Conservation (phyloP, 2,329 filamentous ascomycete genomes). For the Metarhizium robertsii region DNA sequence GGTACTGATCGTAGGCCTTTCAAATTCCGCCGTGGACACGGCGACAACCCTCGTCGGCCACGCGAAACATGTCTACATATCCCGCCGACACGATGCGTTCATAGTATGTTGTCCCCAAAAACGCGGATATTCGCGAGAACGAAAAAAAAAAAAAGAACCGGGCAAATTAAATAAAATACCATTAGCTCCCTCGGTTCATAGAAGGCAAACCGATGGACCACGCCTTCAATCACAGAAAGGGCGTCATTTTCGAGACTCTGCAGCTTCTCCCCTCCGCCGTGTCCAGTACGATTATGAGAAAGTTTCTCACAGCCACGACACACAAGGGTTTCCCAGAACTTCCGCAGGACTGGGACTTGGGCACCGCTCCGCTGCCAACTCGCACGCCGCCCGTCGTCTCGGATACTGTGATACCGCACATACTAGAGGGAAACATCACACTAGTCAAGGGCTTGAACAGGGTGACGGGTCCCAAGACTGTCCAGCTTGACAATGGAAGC, state of each 20-base stretch:
- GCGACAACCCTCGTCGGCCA: constrained; percentile 21
- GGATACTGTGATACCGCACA: constrained; percentile 20
- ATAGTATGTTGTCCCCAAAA: constrained; percentile 17
- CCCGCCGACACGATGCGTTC: constrained; percentile 28
- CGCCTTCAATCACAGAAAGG: constrained; percentile 8
- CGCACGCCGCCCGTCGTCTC: constrained; percentile 17
- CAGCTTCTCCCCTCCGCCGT: constrained; percentile 1
- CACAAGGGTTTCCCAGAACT: constrained; percentile 15
- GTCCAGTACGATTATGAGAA: not conserved
- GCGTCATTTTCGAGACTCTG: constrained; percentile 12
- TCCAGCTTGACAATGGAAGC: constrained; percentile 21
- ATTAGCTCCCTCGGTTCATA: constrained; percentile 9
- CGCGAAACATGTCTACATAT: constrained; percentile 29
- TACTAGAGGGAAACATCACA: constrained; percentile 25
- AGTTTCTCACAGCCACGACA: constrained; percentile 12
- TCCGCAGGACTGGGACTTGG: constrained; percentile 19
- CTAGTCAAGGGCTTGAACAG: constrained; percentile 9
- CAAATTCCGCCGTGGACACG: constrained; percentile 24
- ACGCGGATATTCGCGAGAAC: too few species aligned
- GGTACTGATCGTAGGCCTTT: constrained; percentile 34
- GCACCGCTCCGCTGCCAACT: constrained; percentile 14
- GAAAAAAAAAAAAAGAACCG: not conserved
- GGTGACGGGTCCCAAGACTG: constrained; percentile 15
- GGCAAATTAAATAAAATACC: too few species aligned
- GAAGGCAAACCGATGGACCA: constrained; percentile 26